Evolutionary conservation across 257 asterid genomes (phyloP).

Genomic region (Schizonepeta tenuifolia): DNA sequence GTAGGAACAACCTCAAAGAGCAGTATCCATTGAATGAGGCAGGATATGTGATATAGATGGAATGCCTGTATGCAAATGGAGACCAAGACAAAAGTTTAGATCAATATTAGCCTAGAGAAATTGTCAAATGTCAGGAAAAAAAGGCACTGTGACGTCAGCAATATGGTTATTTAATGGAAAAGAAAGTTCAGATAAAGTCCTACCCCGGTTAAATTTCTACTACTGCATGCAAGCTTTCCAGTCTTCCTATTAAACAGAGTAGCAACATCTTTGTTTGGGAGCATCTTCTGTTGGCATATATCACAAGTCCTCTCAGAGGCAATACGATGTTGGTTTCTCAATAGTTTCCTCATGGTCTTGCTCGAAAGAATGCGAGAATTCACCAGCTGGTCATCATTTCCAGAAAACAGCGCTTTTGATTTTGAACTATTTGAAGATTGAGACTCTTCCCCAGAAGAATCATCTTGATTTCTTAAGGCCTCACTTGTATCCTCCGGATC

Average conservation of each 20-base stretch:
- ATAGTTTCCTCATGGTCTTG: slow-evolving; percentile 73
- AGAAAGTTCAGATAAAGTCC: slow-evolving; percentile 23
- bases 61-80: slow-evolving; percentile 64
- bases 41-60: slow-evolving; percentile 82
- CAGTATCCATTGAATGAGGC: slow-evolving; percentile 89
- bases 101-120: not conserved
- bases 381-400: slow-evolving; percentile 75
- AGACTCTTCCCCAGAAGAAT: slow-evolving; percentile 85
- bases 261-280: slow-evolving; percentile 87
- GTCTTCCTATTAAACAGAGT: slow-evolving; percentile 75
- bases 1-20: slow-evolving; percentile 67
- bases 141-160: slow-evolving; percentile 3
- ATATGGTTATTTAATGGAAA: not conserved
- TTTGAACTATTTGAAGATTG: slow-evolving; percentile 53
- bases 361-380: slow-evolving; percentile 60
- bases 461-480: slow-evolving; percentile 51
- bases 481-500: slow-evolving; percentile 73
- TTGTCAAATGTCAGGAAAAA: slow-evolving; percentile 19
- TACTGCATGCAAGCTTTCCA: slow-evolving; percentile 89
- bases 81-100: not conserved
- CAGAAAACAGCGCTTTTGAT: slow-evolving; percentile 49
- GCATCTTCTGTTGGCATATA: slow-evolving; percentile 87
- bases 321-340: slow-evolving; percentile 63
- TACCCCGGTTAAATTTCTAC: slow-evolving; percentile 92
- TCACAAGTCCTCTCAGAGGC: slow-evolving; percentile 87